Evolutionary conservation across 1,139 yeast genomes (phyloP).

Genomic region (Arxiozyma bovina): DNA sequence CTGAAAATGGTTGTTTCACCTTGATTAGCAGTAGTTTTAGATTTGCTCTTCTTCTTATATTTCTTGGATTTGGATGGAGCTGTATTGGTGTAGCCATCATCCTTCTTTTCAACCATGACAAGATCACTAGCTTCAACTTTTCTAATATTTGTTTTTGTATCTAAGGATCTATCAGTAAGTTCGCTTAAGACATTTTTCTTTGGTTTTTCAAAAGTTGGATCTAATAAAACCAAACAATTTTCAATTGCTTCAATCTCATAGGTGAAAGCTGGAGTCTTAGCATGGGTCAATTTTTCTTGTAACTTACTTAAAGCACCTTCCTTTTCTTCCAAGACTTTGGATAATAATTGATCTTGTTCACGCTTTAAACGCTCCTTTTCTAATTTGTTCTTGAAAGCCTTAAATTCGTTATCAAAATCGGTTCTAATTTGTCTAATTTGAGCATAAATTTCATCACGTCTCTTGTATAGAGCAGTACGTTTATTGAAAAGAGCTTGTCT

Average conservation of each 20-base stretch:
- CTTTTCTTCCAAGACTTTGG: slow-evolving; percentile 49
- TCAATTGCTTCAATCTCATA: slow-evolving; percentile 67
- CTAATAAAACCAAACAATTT: slow-evolving; percentile 61
- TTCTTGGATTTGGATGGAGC: slow-evolving; percentile 50
- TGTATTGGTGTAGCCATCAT: slow-evolving; percentile 36
- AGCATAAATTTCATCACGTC: slow-evolving; percentile 60
- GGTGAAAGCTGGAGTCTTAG: slow-evolving; percentile 80
- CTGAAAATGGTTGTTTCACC: slow-evolving; percentile 21
- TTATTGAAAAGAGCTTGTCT: slow-evolving; percentile 54
- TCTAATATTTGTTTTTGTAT: slow-evolving; percentile 31
- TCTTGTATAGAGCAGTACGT: slow-evolving; percentile 60
- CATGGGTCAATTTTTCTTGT: slow-evolving; percentile 54
- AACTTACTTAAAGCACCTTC: slow-evolving; percentile 56
- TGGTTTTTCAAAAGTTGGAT: slow-evolving; percentile 68
- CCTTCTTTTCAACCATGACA: slow-evolving; percentile 58
- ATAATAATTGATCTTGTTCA: slow-evolving; percentile 56
- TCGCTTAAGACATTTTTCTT: slow-evolving; percentile 26
- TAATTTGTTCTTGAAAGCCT: slow-evolving; percentile 61
- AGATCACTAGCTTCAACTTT: slow-evolving; percentile 54
- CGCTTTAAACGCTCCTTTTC: slow-evolving; percentile 62
- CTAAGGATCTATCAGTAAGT: slow-evolving; percentile 28
- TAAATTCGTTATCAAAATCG: slow-evolving; percentile 63
- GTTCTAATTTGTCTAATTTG: slow-evolving; percentile 55
- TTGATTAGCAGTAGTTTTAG: slow-evolving; percentile 26
- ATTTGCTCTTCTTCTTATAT: slow-evolving; percentile 41